A percentile compares a stretch with the other conserved stretches of the same genome.
These are phyloP conservation scores for Spinacia oleracea DNA, from an alignment of 179 eudicot species.

Conservation along the genomic window DNA sequence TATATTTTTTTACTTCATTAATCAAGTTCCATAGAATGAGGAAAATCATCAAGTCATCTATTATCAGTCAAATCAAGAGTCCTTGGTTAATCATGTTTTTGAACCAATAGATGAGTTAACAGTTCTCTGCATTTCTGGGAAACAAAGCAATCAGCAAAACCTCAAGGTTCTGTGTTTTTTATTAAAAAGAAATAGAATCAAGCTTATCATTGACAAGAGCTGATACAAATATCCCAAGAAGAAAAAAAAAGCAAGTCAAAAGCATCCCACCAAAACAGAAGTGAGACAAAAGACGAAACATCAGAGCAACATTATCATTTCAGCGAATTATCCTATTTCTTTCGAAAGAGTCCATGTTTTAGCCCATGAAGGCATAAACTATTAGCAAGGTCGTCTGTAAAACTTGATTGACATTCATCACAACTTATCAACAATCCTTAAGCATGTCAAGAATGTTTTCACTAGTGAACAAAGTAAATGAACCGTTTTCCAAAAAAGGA, in stretches of 20 bases:
- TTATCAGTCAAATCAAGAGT: background rate
- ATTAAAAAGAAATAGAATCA: too few relatives aligned
- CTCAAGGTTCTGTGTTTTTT: too few relatives aligned
- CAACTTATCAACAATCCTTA: background rate
- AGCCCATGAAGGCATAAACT: constrained; percentile 4
- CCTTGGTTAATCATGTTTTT: too few relatives aligned
- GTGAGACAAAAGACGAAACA: background rate
- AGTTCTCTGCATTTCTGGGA: background rate
- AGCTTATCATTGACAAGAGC: too few relatives aligned
- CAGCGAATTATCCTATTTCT: background rate
- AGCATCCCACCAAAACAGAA: too few relatives aligned
- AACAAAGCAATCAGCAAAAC: background rate
- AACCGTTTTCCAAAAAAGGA: background rate
- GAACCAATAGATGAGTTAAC: background rate
- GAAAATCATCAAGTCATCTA: background rate
- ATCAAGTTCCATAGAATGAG: background rate
- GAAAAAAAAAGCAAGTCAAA: background rate
- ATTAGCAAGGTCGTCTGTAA: background rate
- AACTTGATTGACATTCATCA: background rate
- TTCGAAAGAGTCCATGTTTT: background rate
- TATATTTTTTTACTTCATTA: background rate
- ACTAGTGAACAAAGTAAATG: background rate
- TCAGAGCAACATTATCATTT: background rate
- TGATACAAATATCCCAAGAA: background rate
- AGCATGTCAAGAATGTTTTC: background rate